Evolutionary conservation across 164 flowering plant species (phyloP), one percentile per base, ranked within the genome.

Genomic region (Paratinospora sagittata): DNA sequence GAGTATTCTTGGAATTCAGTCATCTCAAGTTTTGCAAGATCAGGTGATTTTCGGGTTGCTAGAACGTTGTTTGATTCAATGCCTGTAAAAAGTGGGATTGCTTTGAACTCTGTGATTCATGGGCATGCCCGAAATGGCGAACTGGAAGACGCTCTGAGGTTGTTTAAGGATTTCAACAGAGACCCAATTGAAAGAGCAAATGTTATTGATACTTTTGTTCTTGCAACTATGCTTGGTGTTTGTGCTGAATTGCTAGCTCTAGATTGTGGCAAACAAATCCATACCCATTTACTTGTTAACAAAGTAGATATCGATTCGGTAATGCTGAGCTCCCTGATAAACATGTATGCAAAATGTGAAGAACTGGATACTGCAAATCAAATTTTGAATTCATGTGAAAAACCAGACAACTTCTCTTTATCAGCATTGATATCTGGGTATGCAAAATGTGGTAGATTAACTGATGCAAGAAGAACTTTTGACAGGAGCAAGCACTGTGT

Each of bases 341-440:
- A 89, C 66, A 80, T 89, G 76, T 92, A 90, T 77, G 85, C 84
- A 11, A 90, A 89, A 66, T 87, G 90, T 74, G 87, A 91, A 63
- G 91, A 92, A 73, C 71, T 89, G 73, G 85, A 82, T 69, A 74
- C 72, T 77, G 96, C 97, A 24, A 73, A 37, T 76, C 76, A 27
- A 24, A 68, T 86, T 41, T 73, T 89, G 72, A 75, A 73, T 70
- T 52, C 66, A 43, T 78, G 83, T 82, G 57, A 63, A 47, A 80
- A 83, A 24, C 83, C 82, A 0, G 94, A 90, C 82, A 86, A 88
- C 70, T 88, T 81, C 73, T 87, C 91, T 16, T n/a, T 88, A 16
- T 90, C 97, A 8, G 93, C 97, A 14, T 71, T 92, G 83, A 87
- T 92, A 19, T 76, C 91, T 7, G 88, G 90, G 33, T 90, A 84